These are phyloP conservation scores for Ampelocalamus luodianensis DNA, from an alignment of 176 grass and related monocot species.

Conservation along the genomic window DNA sequence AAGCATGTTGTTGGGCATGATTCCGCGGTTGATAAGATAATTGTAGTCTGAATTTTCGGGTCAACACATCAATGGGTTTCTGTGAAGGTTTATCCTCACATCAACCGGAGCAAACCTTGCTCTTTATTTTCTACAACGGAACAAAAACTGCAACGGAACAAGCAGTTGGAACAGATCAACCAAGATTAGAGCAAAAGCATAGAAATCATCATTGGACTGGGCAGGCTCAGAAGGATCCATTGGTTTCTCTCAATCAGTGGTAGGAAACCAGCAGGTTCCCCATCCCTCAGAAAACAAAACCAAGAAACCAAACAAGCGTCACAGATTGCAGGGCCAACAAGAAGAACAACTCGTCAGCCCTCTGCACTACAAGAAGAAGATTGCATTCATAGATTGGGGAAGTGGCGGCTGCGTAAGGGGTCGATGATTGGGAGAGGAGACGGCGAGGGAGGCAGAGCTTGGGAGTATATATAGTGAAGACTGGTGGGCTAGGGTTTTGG, in stretches of 20 bases:
- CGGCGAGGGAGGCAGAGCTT: fast-evolving
- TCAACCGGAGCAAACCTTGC: constrained; percentile 49
- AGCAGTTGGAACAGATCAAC: not conserved
- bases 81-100: constrained; percentile 65
- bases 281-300: constrained; percentile 49
- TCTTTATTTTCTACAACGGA: not conserved
- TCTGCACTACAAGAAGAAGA: not conserved
- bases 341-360: not conserved
- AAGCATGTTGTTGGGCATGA: not conserved
- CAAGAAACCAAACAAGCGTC: not conserved
- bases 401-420: not conserved
- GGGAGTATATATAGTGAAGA: not conserved
- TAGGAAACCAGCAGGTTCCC: constrained; percentile 18
- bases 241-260: constrained; percentile 76
- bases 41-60: constrained; percentile 83
- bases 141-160: not conserved
- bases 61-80: constrained; percentile 72
- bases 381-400: too few species aligned
- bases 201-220: not conserved
- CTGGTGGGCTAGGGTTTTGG: constrained; percentile 18
- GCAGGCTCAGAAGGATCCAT: constrained; percentile 99
- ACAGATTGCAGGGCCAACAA: not conserved
- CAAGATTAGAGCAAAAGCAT: too few species aligned
- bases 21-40: constrained; percentile 81
- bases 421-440: not conserved